phyloP scores from a whole-genome alignment of 441 rosid species.

The Eruca vesicaria region DNA sequence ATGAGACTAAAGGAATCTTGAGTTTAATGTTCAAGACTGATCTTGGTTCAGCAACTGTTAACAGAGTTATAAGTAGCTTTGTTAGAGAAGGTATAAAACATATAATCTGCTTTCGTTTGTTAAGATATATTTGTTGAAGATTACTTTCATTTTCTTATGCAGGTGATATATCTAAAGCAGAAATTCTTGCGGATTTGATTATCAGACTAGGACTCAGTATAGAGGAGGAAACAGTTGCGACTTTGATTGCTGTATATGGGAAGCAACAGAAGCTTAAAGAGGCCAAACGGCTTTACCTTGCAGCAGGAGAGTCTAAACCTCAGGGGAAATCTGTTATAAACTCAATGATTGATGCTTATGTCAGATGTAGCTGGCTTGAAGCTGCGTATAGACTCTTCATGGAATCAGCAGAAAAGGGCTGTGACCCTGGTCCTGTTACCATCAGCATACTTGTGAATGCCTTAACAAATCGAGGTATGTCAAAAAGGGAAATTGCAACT shows the following conservation, averaged over 20 bases:
- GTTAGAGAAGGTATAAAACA: constrained; percentile 53
- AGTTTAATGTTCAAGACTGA: constrained; percentile 49
- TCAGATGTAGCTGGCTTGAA: constrained; percentile 61
- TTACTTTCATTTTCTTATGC: constrained; percentile 20
- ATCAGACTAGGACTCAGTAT: constrained; percentile 46
- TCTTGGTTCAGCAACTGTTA: constrained; percentile 48
- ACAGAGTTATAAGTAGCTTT: constrained; percentile 51
- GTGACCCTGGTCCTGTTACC: constrained; percentile 53
- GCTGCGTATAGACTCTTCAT: constrained; percentile 60
- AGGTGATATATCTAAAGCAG: constrained; percentile 62
- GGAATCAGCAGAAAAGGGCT: constrained; percentile 47
- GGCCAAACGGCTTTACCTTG: constrained; percentile 53
- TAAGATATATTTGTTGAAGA: constrained; percentile 7
- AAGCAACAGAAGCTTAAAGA: constrained; percentile 50
- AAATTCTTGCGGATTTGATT: constrained; percentile 40
- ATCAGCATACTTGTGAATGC: constrained; percentile 72
- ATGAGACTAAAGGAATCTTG: constrained; percentile 46
- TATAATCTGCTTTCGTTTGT: not conserved
- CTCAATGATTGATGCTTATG: constrained; percentile 70
- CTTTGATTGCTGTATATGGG: constrained; percentile 59
- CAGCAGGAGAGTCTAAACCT: constrained; percentile 45
- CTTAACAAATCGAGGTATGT: constrained; percentile 63
- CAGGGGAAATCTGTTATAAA: constrained; percentile 46
- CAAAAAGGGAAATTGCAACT: not conserved
- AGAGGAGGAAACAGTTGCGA: constrained; percentile 55